Evolutionary conservation across 148 eudicot species (phyloP).

Genomic region (Euryodendron excelsum): DNA sequence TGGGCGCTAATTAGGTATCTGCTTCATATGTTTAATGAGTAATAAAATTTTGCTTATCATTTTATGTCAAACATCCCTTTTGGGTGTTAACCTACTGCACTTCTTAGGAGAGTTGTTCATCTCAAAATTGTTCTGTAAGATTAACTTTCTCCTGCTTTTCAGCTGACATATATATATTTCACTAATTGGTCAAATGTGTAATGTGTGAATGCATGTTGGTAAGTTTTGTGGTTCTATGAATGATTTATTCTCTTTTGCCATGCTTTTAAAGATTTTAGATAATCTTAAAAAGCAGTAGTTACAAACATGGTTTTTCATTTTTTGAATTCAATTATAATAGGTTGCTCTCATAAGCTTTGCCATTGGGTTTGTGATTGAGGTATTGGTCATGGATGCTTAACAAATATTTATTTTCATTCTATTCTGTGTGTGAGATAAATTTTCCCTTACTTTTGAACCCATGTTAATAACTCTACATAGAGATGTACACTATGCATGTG

Average conservation of each 20-base stretch:
- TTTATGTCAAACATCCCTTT: background rate
- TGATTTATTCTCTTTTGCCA: background rate
- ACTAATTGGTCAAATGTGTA: too few relatives aligned
- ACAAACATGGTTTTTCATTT: background rate
- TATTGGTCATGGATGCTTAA: too few relatives aligned
- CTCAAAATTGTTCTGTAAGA: too few relatives aligned
- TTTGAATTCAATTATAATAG: background rate
- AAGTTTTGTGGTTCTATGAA: background rate
- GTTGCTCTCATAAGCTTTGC: background rate
- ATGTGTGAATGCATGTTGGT: background rate
- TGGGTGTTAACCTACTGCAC: too few relatives aligned
- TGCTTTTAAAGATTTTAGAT: background rate
- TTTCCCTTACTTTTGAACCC: too few relatives aligned
- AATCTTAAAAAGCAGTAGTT: background rate
- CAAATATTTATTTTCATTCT: too few relatives aligned
- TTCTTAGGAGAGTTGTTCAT: too few relatives aligned
- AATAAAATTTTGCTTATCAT: background rate
- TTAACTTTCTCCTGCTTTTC: too few relatives aligned
- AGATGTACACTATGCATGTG: too few relatives aligned
- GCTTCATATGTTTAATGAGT: background rate
- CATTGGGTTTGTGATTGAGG: background rate
- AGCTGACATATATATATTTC: too few relatives aligned
- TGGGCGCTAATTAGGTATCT: background rate
- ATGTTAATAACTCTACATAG: too few relatives aligned
- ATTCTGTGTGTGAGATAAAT: too few relatives aligned